Base-by-base conservation (phyloP, 73 alveolate genomes). In the Paramecium sexaurelia region DNA sequence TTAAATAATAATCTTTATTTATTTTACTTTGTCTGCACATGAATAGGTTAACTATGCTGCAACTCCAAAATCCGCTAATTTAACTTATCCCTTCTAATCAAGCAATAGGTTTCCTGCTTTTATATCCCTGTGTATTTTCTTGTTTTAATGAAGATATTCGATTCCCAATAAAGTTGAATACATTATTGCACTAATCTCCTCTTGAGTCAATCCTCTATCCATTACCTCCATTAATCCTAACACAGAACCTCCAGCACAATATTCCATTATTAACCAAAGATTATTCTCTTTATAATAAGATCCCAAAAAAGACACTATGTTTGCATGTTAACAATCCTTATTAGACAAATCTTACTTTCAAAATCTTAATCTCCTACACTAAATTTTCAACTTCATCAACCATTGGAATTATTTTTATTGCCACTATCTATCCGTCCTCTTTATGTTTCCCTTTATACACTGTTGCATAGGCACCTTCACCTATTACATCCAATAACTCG, bases 51-150 rank as follows among this genome's bases (percentile, higher is more conserved):
- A 91, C 61, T 97, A 96, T 1, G 99, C 99, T 57, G 98, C 91
- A 3, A 98, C 99, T n/a, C 99, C 99, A 78, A 98, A 98, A 87
- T 98, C 99, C 10, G 99, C 99, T 45, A 98, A 91, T 88, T 98
- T 97, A 9, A 98, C 99, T 24, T 94, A 92, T 7, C 99, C 99
- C 32, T 96, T 91, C 29, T 93, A 95, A 75, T 95, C 98, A 8
- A 98, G 88, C 2, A 98, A 96, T 17, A 98, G 97, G 87, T 98
- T 98, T 22, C 99, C 99, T 7, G 99, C 99, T 88, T 98, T 98
- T 6, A 98, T 98, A 85, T 98, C 99, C 87, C 99, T 94, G 84
- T 98, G 99, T 8, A 98, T 97, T 75, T 96, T 96, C 92, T 95
- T 97, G 29, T 92, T 96, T 3, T 94, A 98, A 93, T 98, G 99